Evolutionary conservation across 1,284 basidiomycete species (phyloP).

Genomic region (Austroboletus rostrupii): DNA sequence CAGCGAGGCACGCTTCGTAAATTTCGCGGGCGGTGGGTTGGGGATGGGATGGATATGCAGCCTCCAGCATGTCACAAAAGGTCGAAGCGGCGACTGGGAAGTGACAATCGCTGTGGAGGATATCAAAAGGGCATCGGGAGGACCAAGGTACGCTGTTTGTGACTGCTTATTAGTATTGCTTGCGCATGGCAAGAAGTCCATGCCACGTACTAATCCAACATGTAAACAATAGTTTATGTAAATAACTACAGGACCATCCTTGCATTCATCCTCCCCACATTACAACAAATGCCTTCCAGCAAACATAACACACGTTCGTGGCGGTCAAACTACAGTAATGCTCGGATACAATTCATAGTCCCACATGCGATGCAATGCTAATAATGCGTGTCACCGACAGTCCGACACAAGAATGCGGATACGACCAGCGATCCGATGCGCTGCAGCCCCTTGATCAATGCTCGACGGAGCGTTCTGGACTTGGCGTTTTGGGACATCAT

Average conservation of each 20-base stretch:
- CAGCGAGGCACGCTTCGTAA: constrained; percentile 48
- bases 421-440: constrained; percentile 29
- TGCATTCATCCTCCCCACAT: constrained; percentile 13
- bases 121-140: constrained; percentile 29
- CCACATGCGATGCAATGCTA: constrained; percentile 12
- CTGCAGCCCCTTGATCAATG: constrained; percentile 23
- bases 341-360: constrained; percentile 26
- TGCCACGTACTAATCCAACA: constrained; percentile 4
- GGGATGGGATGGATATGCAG: constrained; percentile 15
- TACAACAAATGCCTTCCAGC: constrained; percentile 10
- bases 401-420: constrained; percentile 23
- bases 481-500: constrained; percentile 25
- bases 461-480: constrained; percentile 21
- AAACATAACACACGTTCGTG: constrained; percentile 2
- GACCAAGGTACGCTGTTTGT: constrained; percentile 25
- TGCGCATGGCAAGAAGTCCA: constrained; percentile 19
- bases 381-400: constrained; percentile 26
- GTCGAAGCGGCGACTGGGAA: constrained; percentile 18
- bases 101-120: constrained; percentile 10
- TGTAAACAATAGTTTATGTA: constrained; percentile 29
- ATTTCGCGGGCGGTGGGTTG: constrained; percentile 41
- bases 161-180: constrained; percentile 28
- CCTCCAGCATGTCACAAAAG: constrained; percentile 26
- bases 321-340: constrained; percentile 21
- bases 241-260: constrained; percentile 24